Base-by-base conservation (phyloP, 1,284 basidiomycete genomes). In the Gomphus bonarii region DNA sequence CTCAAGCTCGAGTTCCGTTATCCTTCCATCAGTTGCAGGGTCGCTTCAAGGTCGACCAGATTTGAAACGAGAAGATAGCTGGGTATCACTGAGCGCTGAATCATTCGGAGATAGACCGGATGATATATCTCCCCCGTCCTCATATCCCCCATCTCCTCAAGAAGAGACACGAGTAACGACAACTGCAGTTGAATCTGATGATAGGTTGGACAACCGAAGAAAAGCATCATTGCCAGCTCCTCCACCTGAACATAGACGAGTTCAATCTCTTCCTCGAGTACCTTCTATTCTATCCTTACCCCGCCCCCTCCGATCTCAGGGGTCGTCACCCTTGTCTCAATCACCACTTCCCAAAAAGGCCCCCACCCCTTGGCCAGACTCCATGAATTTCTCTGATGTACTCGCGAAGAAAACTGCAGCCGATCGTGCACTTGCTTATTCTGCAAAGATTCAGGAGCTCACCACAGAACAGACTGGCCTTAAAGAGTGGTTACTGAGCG, bases 391-490 rank as follows among this genome's bases (percentile, higher is more conserved):
- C 63, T 50, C 77, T 20, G 88, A 94, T 65, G 76, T 95, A 11
- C 70, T 79, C 57, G 63, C 65, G 11, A 75, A 79, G 68, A 80
- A 77, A 64, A 84, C 75, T 31, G 65, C 87, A 0, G 67, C 82
- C 3, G 93, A 95, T 65, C 76, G 92, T 42, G 88, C 88, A 50
- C 68, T 75, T 31, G 80, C 82, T 48, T 97, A 95, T 66, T 87
- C 88, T 8, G 72, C 74, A 60, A 92, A 91, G 70, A 88, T 95
- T 62, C 91, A 91, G 65, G 90, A 93, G 64, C 70, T 95, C 20
- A 79, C 82, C 50, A 72, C 76, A 59, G 82, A 82, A 62, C 89
- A 94, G 65, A 87, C 85, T 64, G 91, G 93, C 18, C 68, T 95
- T 59, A 72, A 73, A 14, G 84, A 87, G 25, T 95, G 92, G 93